Evolutionary conservation across 202 grass and related monocot species (phyloP), one percentile per base, ranked within the genome.

Genomic region (Thinopyrum obtusiflorum): DNA sequence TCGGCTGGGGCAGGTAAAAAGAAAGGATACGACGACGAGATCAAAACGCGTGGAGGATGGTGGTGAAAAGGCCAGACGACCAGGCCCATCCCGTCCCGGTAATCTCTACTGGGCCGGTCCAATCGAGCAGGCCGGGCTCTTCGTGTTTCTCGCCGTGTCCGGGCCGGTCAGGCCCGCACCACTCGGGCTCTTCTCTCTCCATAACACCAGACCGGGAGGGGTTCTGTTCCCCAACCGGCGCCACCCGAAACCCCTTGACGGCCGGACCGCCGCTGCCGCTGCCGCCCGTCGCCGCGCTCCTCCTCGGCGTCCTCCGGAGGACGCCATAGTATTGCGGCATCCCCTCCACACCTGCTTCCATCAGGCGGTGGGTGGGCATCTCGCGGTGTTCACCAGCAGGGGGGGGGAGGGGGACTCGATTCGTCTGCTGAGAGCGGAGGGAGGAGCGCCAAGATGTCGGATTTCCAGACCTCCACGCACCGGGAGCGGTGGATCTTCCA

Each of bases 381-480:
- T 65, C 23, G 12, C 35, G 42, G 77, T 69, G 72, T 67, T 31
- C 75, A 33, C 62, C 25, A 25, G 64, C 11, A 55, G 51, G 51
- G 49, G 51, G 51, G 17, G 40, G 40, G 40, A 11, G 62, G 71
- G 82, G 68, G 65, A 68, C 65, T 88, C 42, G 69, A 90, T 71
- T 77, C 44, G 46, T 73, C 32, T 7, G 24, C n/a, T 15, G 31
- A 11, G 55, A 64, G 57, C 23, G 46, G 49, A 35, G 9, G 61
- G 27, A 65, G 31, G 75, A 29, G 61, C 47, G 72, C 33, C 42
- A 83, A 63, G 67, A 95, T 95, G 93, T 77, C 93, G 53, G 96
- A 95, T 92, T 98, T 98, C 84, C 89, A 85, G 84, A 96, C 89
- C 68, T 98, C 96, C 70, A 89, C 93, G 49, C 96, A 98, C 70